A percentile compares a stretch with the other conserved stretches of the same genome.
Conservation (phyloP, 1,284 basidiomycete genomes). For the Ganoderma boninense region DNA sequence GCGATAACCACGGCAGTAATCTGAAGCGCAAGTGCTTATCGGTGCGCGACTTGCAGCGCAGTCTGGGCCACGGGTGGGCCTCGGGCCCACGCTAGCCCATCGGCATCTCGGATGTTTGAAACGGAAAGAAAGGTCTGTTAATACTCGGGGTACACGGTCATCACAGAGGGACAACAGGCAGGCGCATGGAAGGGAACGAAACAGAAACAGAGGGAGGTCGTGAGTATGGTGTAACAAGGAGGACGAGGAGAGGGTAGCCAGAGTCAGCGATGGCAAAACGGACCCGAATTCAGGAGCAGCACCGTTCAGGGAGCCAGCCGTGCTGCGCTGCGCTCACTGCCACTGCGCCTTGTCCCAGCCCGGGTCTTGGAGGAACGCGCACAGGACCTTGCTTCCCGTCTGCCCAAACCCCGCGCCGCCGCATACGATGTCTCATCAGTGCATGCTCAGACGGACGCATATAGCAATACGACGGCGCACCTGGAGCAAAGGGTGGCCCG, state of each 20-base stretch:
- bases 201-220: neutral
- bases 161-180: neutral
- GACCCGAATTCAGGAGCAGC: neutral
- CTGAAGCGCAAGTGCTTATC: neutral
- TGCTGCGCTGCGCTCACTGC: conserved; percentile 38
- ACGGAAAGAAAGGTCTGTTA: neutral
- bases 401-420: conserved; percentile 40
- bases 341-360: conserved; percentile 84
- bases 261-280: conserved; percentile 1
- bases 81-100: neutral
- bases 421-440: neutral
- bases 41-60: neutral
- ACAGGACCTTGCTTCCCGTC: conserved; percentile 98
- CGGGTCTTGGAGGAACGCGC: conserved; percentile 95
- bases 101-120: neutral
- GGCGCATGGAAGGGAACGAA: neutral
- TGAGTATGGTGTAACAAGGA: conserved; percentile 2
- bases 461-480: conserved; percentile 50
- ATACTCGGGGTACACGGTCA: neutral
- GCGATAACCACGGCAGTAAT: neutral
- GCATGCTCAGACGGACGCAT: neutral
- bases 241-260: neutral
- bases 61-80: neutral
- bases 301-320: neutral
- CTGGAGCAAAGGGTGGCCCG: conserved; percentile 96